A percentile compares a stretch with the other conserved stretches of the same genome.
Evolutionary conservation across 352 stramenopile genomes (phyloP).

Genomic region (Globisporangium megalacanthum): DNA sequence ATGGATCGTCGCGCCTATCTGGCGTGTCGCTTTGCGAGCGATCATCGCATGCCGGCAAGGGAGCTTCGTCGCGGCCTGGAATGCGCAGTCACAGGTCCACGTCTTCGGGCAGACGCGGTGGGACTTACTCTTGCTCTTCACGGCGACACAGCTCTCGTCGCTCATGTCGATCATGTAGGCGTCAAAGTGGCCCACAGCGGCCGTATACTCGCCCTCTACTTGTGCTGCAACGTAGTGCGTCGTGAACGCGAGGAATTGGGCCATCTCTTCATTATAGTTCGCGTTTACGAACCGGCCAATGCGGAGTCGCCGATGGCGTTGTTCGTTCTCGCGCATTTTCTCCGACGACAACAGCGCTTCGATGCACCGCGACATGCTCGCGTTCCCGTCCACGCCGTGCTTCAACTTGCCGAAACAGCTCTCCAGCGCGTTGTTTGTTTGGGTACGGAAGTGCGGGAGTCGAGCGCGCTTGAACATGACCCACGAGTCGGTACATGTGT

Average conservation of each 20-base stretch:
- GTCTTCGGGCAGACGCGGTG: neutral
- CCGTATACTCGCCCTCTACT: neutral
- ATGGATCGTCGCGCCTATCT: too few relatives aligned
- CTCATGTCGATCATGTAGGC: neutral
- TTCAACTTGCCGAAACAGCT: conserved; percentile 27
- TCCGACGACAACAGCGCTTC: neutral
- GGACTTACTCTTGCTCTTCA: neutral
- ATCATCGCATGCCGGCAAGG: too few relatives aligned
- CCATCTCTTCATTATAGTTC: conserved; percentile 21
- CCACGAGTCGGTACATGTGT: conserved; percentile 8
- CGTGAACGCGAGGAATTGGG: conserved; percentile 8
- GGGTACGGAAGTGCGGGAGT: too few relatives aligned
- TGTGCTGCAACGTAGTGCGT: conserved; percentile 18
- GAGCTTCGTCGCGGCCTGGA: too few relatives aligned
- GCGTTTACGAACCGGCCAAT: neutral
- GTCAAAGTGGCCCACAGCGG: too few relatives aligned
- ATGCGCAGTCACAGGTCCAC: conserved; percentile 13
- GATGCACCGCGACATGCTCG: neutral
- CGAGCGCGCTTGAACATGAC: conserved; percentile 12
- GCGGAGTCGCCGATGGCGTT: neutral
- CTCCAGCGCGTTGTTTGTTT: conserved; percentile 25
- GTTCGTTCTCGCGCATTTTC: neutral
- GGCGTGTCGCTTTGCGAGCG: too few relatives aligned
- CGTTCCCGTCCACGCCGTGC: conserved; percentile 1
- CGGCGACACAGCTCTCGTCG: neutral